Conservation (phyloP, 176 grass and related monocot species). For the Juncus effusus region DNA sequence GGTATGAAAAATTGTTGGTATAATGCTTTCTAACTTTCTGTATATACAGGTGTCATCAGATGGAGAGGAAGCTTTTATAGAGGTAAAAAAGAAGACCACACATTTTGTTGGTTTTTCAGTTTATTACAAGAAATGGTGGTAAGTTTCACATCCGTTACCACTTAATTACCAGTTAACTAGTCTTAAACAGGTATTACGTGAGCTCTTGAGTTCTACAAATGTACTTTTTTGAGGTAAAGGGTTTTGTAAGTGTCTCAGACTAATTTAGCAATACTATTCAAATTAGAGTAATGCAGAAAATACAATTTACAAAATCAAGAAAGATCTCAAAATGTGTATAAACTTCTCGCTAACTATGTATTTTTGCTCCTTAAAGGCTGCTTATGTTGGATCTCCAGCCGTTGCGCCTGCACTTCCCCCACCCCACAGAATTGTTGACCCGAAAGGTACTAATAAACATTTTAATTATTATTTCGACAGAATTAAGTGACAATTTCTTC, state of each 20-base stretch:
- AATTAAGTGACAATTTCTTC: neutral
- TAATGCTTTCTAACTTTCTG: neutral
- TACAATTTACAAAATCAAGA: too few relatives aligned
- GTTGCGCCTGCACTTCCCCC: slow-evolving; percentile 37
- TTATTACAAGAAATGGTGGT: neutral
- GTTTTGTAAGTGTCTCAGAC: too few relatives aligned
- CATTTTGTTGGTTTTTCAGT: neutral
- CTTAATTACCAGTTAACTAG: neutral
- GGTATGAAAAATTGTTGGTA: neutral
- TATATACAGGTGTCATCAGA: slow-evolving; percentile 33
- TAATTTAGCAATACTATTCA: too few relatives aligned
- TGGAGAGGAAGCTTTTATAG: neutral
- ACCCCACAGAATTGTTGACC: slow-evolving; percentile 64
- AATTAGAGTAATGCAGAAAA: too few relatives aligned
- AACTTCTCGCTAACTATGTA: neutral
- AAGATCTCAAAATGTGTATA: neutral
- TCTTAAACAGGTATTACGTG: neutral
- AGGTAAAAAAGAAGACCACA: slow-evolving; percentile 5
- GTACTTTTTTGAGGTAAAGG: neutral
- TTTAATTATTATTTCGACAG: neutral
- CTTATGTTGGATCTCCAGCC: slow-evolving; percentile 24
- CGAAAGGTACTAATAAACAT: slow-evolving; percentile 45
- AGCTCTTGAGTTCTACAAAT: neutral
- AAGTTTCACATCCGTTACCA: neutral
- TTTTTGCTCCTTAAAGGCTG: slow-evolving; percentile 24